Evolutionary conservation across 2,329 filamentous ascomycete species (phyloP), one percentile per base, ranked within the genome.

Genomic region (Fusarium secorum): DNA sequence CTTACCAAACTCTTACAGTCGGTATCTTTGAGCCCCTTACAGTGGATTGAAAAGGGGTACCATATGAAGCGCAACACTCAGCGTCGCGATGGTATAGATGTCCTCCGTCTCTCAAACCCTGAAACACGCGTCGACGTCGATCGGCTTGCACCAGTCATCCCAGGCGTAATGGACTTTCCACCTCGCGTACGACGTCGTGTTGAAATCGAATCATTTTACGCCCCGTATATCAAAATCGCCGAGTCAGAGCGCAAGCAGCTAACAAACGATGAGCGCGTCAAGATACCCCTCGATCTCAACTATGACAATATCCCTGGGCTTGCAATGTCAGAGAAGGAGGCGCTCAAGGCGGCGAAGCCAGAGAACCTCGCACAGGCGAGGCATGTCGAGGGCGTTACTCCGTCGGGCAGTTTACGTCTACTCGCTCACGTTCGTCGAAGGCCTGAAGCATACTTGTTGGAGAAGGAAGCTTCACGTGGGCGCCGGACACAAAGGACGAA

Each of bases 281-380:
- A 84, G 18, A 82, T 99, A 17, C 94, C 95, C 0, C 73, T 85
- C 0, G 89, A 94, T 71, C 79, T 98, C 18, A 90, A 98, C 75
- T 99, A 98, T 76, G 85, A 89, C 45, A 75, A 80, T 17, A 86
- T 99, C 1, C 84, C 87, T 36, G 94, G 94, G 0, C 83, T 99
- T 56, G 94, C 93, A 60, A 87, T 89, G 39, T 94, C 93, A 64
- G 96, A 98, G 83, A 91, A 88, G 80, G 85, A 89, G 32, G 86
- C 91, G 7, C 84, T 99, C 38, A 86, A 88, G 64, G 83, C 85
- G 5, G 92, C 93, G 3, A 84, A 89, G 55, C 96, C 96, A 0
- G 93, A 97, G 81, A 97, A 89, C 66, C 85, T 99, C 26, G 95
- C 93, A 0, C 96, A 98, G 86, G 95, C 95, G 35, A 86, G 94